A percentile compares a stretch with the other conserved stretches of the same genome.
Evolutionary conservation across 2,329 filamentous ascomycete genomes (phyloP).

Genomic region (Penicillium nordicum): DNA sequence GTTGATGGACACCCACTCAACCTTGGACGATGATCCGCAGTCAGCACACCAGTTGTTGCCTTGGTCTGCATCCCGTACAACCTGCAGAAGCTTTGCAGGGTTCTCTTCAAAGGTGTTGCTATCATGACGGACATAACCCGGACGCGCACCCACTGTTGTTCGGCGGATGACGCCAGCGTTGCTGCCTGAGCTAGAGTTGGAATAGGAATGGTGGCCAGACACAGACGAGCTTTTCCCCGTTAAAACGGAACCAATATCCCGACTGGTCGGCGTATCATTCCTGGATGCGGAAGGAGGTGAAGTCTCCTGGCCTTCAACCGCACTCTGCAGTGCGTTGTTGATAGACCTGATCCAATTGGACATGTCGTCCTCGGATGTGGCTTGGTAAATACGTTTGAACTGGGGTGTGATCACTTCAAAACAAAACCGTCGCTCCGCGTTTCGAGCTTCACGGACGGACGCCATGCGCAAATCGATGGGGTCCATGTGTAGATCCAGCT

Average conservation of each 20-base stretch:
- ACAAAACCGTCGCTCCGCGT: constrained; percentile 90
- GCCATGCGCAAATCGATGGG: constrained; percentile 96
- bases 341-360: constrained; percentile 93
- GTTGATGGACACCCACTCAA: constrained; percentile 99
- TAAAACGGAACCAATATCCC: constrained; percentile 87
- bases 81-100: constrained; percentile 79
- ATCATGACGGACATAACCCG: constrained; percentile 64
- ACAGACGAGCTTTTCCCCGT: constrained; percentile 78
- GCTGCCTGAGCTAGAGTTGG: constrained; percentile 36
- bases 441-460: constrained; percentile 91
- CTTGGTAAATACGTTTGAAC: constrained; percentile 94
- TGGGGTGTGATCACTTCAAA: constrained; percentile 98
- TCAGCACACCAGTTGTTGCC: constrained; percentile 94
- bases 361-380: constrained; percentile 97
- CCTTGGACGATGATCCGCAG: constrained; percentile 85
- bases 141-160: constrained; percentile 86
- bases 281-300: constrained; percentile 44
- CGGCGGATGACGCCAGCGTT: constrained; percentile 72
- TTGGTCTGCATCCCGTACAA: constrained; percentile 83
- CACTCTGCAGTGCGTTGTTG: constrained; percentile 95
- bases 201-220: constrained; percentile 53
- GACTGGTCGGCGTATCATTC: constrained; percentile 61
- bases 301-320: constrained; percentile 75
- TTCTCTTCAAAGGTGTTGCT: constrained; percentile 76
- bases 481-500: constrained; percentile 93